These are phyloP conservation scores for Magnolia changhungtana DNA, from an alignment of 164 flowering plant genomes.

Conservation along the genomic window DNA sequence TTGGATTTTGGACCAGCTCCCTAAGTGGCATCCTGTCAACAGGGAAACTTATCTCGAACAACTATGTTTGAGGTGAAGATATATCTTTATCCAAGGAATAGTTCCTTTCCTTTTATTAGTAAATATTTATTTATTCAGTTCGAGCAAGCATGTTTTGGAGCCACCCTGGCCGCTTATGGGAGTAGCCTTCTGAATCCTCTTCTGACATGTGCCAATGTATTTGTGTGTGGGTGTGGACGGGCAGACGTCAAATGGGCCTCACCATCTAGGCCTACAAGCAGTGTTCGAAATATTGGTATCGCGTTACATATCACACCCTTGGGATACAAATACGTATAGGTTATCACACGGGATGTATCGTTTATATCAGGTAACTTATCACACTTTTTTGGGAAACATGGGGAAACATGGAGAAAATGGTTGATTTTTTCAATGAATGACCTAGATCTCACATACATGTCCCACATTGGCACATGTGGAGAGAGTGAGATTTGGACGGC, in stretches of 20 bases:
- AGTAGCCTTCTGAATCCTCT: neutral
- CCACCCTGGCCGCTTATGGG: neutral
- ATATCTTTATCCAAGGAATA: neutral
- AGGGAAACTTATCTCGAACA: conserved; percentile 21
- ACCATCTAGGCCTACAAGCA: too few species aligned
- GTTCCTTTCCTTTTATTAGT: neutral
- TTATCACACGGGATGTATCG: too few species aligned
- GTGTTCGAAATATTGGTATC: too few species aligned
- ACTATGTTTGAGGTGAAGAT: conserved; percentile 17
- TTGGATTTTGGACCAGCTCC: conserved; percentile 27
- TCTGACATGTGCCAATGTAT: neutral
- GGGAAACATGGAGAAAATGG: too few species aligned
- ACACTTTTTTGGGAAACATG: too few species aligned
- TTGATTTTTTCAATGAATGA: too few species aligned
- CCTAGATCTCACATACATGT: neutral
- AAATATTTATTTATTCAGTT: neutral
- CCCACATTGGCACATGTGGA: neutral
- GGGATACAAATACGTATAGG: too few species aligned
- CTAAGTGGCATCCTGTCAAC: conserved; percentile 20
- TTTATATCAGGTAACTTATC: too few species aligned
- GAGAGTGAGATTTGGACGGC: neutral
- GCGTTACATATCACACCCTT: too few species aligned
- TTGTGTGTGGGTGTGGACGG: neutral
- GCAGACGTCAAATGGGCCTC: too few species aligned
- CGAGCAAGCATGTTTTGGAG: neutral